phyloP scores from a whole-genome alignment of 2,329 filamentous ascomycete species.

The Drechslera avenae region DNA sequence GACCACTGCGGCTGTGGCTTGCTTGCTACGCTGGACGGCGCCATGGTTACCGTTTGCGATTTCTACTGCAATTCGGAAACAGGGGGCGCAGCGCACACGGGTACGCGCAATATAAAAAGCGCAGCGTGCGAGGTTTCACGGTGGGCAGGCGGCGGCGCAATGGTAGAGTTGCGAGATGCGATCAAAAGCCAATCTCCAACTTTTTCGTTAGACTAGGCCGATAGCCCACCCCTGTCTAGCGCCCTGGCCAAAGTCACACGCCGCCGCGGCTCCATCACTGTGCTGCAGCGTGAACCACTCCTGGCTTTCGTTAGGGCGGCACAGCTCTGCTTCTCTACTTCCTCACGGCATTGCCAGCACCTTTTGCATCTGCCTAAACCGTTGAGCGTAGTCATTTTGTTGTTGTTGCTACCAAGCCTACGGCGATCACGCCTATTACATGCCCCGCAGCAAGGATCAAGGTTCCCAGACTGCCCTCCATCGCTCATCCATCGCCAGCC shows the following conservation, averaged over 20 bases:
- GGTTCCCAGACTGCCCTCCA: conserved; percentile 41
- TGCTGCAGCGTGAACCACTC: conserved; percentile 26
- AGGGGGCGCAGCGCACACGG: conserved; percentile 10
- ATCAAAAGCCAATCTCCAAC: conserved; percentile 11
- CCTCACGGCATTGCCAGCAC: conserved; percentile 17
- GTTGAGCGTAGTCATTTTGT: conserved; percentile 29
- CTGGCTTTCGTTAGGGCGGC: conserved; percentile 37
- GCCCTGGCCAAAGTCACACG: conserved; percentile 21
- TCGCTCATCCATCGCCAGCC: conserved; percentile 36
- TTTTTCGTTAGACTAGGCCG: conserved; percentile 19
- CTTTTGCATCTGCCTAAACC: conserved; percentile 30
- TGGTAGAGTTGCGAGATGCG: conserved; percentile 11
- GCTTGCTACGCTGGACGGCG: conserved; percentile 57
- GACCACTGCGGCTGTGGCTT: conserved; percentile 66
- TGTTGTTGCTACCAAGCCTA: conserved; percentile 29
- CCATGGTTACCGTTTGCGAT: conserved; percentile 26
- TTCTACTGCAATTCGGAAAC: background rate
- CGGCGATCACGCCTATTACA: conserved; percentile 37
- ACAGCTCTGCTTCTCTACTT: conserved; percentile 30
- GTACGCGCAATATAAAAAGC: conserved; percentile 1
- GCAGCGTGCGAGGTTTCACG: conserved; percentile 2
- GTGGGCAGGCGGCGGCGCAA: conserved; percentile 5
- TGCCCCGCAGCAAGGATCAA: conserved; percentile 46
- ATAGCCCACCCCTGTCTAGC: conserved; percentile 23
- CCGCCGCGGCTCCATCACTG: conserved; percentile 27